Conservation (phyloP, 768 basidiomycete genomes). For the Boletus rufocinnamomeus region DNA sequence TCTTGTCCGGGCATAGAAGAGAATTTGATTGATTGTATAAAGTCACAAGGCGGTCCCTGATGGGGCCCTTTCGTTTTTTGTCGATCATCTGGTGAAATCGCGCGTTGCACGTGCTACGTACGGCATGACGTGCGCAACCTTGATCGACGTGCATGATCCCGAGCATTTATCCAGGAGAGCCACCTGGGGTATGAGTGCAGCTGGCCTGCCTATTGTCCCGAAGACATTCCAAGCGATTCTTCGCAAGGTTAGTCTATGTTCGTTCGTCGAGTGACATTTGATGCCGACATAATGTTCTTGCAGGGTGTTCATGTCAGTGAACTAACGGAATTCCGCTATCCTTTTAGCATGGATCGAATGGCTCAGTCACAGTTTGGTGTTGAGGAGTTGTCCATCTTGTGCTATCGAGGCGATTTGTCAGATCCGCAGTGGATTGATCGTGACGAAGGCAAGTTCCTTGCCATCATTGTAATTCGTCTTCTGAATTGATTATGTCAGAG, state of each 20-base stretch:
- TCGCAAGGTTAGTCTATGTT: constrained; percentile 3
- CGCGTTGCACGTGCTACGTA: too few species aligned
- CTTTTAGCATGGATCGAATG: background rate
- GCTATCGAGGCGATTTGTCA: constrained; percentile 15
- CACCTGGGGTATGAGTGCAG: too few species aligned
- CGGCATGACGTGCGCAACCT: too few species aligned
- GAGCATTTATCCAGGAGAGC: too few species aligned
- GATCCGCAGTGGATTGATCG: constrained; percentile 16
- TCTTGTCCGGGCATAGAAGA: too few species aligned
- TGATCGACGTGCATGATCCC: too few species aligned
- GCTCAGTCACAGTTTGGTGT: constrained; percentile 6
- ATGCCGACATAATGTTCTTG: background rate
- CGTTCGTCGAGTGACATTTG: background rate
- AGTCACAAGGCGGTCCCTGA: too few species aligned
- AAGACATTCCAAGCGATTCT: constrained; percentile 10
- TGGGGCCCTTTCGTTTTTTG: too few species aligned
- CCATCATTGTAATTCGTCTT: background rate
- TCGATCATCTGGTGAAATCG: too few species aligned
- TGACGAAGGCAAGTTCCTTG: background rate
- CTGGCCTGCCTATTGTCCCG: constrained; percentile 7
- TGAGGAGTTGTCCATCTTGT: background rate
- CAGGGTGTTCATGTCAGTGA: too few species aligned
- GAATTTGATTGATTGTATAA: too few species aligned
- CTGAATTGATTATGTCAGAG: constrained; percentile 1
- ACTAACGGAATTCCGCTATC: constrained; percentile 17